Conservation (phyloP, 352 stramenopile genomes). For the Globisporangium orthogonon region DNA sequence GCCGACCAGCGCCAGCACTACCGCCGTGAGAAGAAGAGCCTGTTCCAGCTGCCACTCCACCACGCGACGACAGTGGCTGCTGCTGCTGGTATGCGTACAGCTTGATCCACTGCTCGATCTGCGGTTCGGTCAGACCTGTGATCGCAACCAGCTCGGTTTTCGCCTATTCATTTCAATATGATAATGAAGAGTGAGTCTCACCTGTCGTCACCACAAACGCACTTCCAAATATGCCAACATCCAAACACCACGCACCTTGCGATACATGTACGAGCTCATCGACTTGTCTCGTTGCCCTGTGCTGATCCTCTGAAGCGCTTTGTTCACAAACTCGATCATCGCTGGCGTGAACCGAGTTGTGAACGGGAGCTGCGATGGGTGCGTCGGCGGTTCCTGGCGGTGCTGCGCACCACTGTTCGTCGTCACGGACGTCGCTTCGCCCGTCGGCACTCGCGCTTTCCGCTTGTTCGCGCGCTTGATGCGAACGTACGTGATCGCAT, state of each 20-base stretch:
- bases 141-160: conserved; percentile 48
- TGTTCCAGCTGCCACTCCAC: not conserved
- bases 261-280: conserved; percentile 29
- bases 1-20: conserved; percentile 15
- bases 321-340: conserved; percentile 34
- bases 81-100: conserved; percentile 24
- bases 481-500: conserved; percentile 66
- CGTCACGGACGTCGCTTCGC: conserved; percentile 8
- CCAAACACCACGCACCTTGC: conserved; percentile 25
- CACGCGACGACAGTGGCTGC: conserved; percentile 1
- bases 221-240: not conserved
- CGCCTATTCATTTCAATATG: conserved; percentile 11
- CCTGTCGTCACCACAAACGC: not conserved
- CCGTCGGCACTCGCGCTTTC: conserved; percentile 18
- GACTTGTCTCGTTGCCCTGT: conserved; percentile 46
- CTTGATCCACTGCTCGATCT: conserved; percentile 70
- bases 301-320: conserved; percentile 46
- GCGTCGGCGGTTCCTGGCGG: conserved; percentile 15
- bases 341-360: conserved; percentile 26
- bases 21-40: conserved; percentile 1
- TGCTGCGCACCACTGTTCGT: not conserved
- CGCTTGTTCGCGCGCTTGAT: conserved; percentile 49
- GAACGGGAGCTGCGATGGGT: conserved; percentile 49
- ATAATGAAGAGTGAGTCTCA: not conserved
- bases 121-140: conserved; percentile 45